Evolutionary conservation across 768 basidiomycete species (phyloP), one percentile per base, ranked within the genome.

Genomic region (Tephrocybe rancida): DNA sequence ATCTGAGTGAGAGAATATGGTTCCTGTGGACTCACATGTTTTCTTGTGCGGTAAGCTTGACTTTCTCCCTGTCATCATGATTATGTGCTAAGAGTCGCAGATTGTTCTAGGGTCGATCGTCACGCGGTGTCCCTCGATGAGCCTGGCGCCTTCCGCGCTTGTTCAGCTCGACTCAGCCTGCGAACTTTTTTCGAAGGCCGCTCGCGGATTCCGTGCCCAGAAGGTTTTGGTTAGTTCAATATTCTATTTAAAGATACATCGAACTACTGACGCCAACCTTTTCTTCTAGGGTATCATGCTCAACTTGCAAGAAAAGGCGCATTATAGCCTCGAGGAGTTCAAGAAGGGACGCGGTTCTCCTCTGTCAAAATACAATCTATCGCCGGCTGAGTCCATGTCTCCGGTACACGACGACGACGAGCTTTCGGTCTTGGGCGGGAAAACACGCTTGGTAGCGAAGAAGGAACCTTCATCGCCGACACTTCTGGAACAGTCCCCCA

Each of bases 51-150:
- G 85, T 86, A 65, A 66, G 83, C 74, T 30, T 41, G 35, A 49
- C 41, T 45, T 27, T 46, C 43, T 34, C n/a, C 35, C 37, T 43
- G 39, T 44, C 37, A 14, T 56, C 52, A 34, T 25, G 37, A 44
- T 64, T 22, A 32, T 2, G 27, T 2, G n/a, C 44, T 56, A 24
- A 46, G 18, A 30, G 3, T 34, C 14, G 32, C 54, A 85, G 85
- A 88, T 90, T 57, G 75, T 90, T 46, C 70, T 90, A 43, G 87
- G 87, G 30, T 86, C 87, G 19, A 87, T 90, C 30, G 87, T 89
- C 10, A 90, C 88, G 16, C 77, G 87, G 46, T 89, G 87, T 67
- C 87, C 88, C 10, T 89, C 88, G 16, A 87, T 89, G 82, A 87
- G 86, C 60, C 68, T 90, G 55, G 88, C 87, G 19, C 85, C 86